Base-by-base conservation (phyloP, 129 eudicot genomes). In the Tagetes erecta region DNA sequence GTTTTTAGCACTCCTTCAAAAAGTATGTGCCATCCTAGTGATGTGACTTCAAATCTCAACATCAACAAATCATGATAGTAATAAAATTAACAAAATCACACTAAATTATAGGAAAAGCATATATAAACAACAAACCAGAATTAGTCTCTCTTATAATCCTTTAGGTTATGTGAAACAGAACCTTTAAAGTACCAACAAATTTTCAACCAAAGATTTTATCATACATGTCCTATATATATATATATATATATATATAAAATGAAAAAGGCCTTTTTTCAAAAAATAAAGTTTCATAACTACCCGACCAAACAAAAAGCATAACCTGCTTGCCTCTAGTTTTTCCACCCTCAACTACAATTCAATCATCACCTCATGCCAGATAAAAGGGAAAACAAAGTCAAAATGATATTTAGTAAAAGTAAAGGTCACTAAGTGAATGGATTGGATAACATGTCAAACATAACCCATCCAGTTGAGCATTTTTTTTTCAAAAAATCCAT, bases 291-390 rank as follows among this genome's bases (percentile, higher is more conserved):
- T 20, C 27, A 20, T 20, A 20, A 20, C 27, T 20, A 64, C 59
- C 55, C 9, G 51, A 81, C 86, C 79, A 82, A 79, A 78, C 80
- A 80, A 78, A 84, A 85, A 73, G 73, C 82, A 75, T 81, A 67
- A 39, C 76, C 83, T 78, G 86, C 87, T 20, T 20, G 27, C 27
- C 75, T 83, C 86, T 81, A 77, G 74, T 42, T 71, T 74, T 41
- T 68, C 80, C 81, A 57, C 71, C 71, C 89, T 65, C 72, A 6
- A 31, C 64, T 71, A 80, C 80, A 34, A 37, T 64, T 60, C 82
- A 45, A 64, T 56, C 68, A 34, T 75, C 69, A 66, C 80, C 80
- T 86, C 82, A 91, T 36, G 95, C 91, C 97, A 88, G 97, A 72
- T 56, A 10, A 8, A 8, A 0, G n/a, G 2, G 27, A 47, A 38